Conservation (phyloP, 805 yeast species). For the Hanseniaspora occidentalis region DNA sequence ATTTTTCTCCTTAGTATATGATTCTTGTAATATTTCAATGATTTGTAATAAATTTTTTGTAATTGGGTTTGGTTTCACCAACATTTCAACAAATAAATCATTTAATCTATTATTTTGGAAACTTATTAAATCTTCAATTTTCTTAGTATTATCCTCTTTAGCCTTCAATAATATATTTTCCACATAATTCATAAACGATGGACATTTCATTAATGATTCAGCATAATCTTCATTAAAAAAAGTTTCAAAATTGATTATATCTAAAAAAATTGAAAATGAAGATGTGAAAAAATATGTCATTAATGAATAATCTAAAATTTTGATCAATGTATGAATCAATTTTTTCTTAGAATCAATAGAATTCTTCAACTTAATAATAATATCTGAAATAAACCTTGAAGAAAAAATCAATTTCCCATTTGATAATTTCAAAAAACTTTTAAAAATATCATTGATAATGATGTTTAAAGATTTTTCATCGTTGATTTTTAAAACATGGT, state of each 20-base stretch:
- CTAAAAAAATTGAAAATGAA: slow-evolving; percentile 25
- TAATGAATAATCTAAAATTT: slow-evolving; percentile 22
- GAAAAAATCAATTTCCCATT: slow-evolving; percentile 24
- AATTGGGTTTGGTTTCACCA: slow-evolving; percentile 24
- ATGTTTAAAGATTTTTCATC: slow-evolving; percentile 21
- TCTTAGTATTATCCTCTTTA: slow-evolving; percentile 17
- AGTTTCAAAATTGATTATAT: slow-evolving; percentile 19
- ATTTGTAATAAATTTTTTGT: slow-evolving; percentile 21
- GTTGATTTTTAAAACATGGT: slow-evolving; percentile 20
- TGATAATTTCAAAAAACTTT: slow-evolving; percentile 22
- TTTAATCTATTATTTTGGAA: slow-evolving; percentile 17
- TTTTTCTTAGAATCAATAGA: slow-evolving; percentile 16
- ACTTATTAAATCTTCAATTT: slow-evolving; percentile 15
- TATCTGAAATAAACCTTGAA: slow-evolving; percentile 18
- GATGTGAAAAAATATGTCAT: slow-evolving; percentile 25
- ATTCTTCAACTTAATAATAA: slow-evolving; percentile 22
- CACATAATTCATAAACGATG: slow-evolving; percentile 24
- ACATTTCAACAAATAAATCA: slow-evolving; percentile 22
- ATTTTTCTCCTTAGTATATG: slow-evolving; percentile 12
- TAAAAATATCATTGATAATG: slow-evolving; percentile 20
- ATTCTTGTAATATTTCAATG: slow-evolving; percentile 16
- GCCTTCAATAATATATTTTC: slow-evolving; percentile 17
- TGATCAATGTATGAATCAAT: slow-evolving; percentile 19
- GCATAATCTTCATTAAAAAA: slow-evolving; percentile 18
- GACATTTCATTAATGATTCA: slow-evolving; percentile 18